Percentiles rank a stretch among this genome's conserved stretches.
These are phyloP conservation scores for Xylaria sp. DNA, from an alignment of 2,329 filamentous ascomycete species.

Conservation along the genomic window DNA sequence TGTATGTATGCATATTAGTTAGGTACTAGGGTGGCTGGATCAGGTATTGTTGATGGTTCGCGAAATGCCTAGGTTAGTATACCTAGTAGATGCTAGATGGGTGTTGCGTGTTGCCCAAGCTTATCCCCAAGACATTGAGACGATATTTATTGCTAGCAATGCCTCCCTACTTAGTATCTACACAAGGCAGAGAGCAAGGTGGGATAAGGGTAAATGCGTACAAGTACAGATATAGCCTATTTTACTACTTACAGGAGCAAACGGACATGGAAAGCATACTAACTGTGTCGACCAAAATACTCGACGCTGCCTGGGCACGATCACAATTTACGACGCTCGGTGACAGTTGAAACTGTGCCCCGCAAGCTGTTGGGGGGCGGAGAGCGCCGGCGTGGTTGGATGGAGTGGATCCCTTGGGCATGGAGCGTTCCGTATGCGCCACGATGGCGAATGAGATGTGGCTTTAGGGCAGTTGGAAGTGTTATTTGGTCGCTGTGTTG, in stretches of 20 bases:
- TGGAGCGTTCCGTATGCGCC: conserved; percentile 6
- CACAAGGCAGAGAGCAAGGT: neutral
- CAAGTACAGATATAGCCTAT: neutral
- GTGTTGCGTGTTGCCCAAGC: neutral
- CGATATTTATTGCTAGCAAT: neutral
- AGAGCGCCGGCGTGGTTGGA: conserved; percentile 22
- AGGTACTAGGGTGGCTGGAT: conserved; percentile 15
- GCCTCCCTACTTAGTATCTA: neutral
- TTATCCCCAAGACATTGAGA: conserved; percentile 1
- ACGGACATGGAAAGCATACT: neutral
- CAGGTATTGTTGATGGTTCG: neutral
- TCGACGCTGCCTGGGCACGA: conserved; percentile 8
- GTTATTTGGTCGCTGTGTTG: conserved; percentile 12
- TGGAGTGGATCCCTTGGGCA: conserved; percentile 9
- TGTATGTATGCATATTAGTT: conserved; percentile 12
- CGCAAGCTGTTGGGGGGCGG: conserved; percentile 13
- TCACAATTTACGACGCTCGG: conserved; percentile 13
- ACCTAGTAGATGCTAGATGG: neutral
- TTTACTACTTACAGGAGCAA: neutral
- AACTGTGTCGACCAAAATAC: neutral
- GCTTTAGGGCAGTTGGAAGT: conserved; percentile 9
- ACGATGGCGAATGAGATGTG: conserved; percentile 12
- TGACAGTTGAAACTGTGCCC: conserved; percentile 20
- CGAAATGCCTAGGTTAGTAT: neutral
- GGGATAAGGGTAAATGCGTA: neutral